A percentile compares a stretch with the other conserved stretches of the same genome.
Conservation (phyloP, 805 yeast genomes). For the Candida alai region DNA sequence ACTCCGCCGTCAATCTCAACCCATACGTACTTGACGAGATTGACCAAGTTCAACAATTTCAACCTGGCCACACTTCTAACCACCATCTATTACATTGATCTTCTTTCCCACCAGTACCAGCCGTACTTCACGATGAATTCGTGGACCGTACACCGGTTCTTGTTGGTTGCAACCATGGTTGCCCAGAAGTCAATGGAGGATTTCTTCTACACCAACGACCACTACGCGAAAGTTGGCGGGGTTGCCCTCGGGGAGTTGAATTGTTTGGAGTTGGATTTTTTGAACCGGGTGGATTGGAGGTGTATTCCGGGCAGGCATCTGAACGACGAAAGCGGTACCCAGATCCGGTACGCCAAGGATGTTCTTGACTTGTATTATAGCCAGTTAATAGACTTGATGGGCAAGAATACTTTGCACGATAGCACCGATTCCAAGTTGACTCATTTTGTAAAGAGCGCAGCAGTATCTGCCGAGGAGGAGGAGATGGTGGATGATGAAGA, state of each 20-base stretch:
- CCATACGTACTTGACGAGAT: slow-evolving; percentile 67
- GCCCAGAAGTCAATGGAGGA: slow-evolving; percentile 92
- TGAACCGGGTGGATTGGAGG: slow-evolving; percentile 71
- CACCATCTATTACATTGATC: slow-evolving; percentile 85
- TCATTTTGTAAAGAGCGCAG: slow-evolving; percentile 3
- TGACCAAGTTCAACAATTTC: slow-evolving; percentile 78
- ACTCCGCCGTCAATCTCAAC: slow-evolving; percentile 88
- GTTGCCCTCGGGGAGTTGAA: slow-evolving; percentile 79
- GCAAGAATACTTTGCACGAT: slow-evolving; percentile 19
- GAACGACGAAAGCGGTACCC: slow-evolving; percentile 11
- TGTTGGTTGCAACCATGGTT: slow-evolving; percentile 85
- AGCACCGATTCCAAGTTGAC: slow-evolving; percentile 1
- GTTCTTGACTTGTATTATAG: slow-evolving; percentile 37
- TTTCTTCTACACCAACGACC: slow-evolving; percentile 87
- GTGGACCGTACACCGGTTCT: slow-evolving; percentile 87
- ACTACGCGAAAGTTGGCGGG: slow-evolving; percentile 96
- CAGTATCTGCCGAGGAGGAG: not conserved
- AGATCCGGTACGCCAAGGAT: slow-evolving; percentile 32
- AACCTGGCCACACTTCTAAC: slow-evolving; percentile 80
- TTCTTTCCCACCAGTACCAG: slow-evolving; percentile 68
- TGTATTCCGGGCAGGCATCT: slow-evolving; percentile 37
- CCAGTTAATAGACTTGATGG: slow-evolving; percentile 41
- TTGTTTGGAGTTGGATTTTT: slow-evolving; percentile 82
- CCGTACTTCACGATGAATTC: slow-evolving; percentile 82
- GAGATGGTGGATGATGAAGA: slow-evolving; percentile 6